Conservation (phyloP, 2,329 filamentous ascomycete genomes). For the Elsinoe fawcettii region DNA sequence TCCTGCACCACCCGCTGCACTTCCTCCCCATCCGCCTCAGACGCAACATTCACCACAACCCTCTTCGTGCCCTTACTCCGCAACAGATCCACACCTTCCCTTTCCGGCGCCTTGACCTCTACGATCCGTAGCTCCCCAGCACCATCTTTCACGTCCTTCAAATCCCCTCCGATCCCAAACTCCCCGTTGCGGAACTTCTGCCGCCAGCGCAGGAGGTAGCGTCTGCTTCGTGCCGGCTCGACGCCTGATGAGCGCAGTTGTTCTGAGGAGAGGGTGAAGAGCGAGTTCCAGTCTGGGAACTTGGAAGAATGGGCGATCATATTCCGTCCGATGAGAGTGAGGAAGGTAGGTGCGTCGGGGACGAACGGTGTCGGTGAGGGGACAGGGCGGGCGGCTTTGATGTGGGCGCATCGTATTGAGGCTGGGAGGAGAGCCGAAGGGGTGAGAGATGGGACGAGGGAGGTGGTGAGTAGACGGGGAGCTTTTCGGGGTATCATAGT, state of each 20-base stretch:
- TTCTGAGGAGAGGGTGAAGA: conserved; percentile 71
- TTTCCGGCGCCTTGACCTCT: conserved; percentile 42
- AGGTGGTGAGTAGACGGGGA: conserved; percentile 19
- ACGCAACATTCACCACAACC: conserved; percentile 53
- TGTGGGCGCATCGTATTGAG: conserved; percentile 30
- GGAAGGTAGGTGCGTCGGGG: conserved; percentile 76
- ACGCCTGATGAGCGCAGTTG: conserved; percentile 79
- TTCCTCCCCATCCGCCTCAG: conserved; percentile 35
- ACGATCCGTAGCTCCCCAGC: conserved; percentile 51
- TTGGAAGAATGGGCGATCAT: conserved; percentile 76
- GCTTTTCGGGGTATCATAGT: conserved; percentile 9
- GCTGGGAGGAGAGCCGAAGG: conserved; percentile 7
- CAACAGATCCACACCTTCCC: conserved; percentile 41
- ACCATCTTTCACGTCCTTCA: conserved; percentile 61
- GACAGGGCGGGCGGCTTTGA: conserved; percentile 37
- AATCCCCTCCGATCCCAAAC: conserved; percentile 75
- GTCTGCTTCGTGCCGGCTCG: conserved; percentile 72
- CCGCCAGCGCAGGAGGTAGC: conserved; percentile 82
- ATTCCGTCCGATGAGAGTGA: conserved; percentile 82
- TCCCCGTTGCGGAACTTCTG: conserved; percentile 72
- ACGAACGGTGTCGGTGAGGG: conserved; percentile 76
- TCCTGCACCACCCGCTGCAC: conserved; percentile 50
- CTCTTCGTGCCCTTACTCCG: conserved; percentile 48
- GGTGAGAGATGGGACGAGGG: conserved; percentile 2
- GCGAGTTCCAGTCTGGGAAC: conserved; percentile 80